Evolutionary conservation across 768 basidiomycete species (phyloP), one percentile per base, ranked within the genome.

Genomic region (Suillus hirtellus): DNA sequence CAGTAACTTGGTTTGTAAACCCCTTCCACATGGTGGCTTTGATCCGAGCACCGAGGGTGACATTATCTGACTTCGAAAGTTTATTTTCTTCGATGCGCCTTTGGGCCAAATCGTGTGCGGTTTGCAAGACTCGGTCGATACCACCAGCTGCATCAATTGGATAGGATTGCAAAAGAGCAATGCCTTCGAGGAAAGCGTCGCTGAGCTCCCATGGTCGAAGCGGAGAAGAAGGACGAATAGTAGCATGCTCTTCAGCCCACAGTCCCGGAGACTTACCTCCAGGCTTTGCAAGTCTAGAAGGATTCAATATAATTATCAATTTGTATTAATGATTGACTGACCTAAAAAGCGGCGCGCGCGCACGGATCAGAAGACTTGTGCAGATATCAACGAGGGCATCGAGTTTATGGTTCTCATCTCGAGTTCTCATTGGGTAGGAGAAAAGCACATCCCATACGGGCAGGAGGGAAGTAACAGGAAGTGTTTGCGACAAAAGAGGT

Each of bases 371-470:
- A 84, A 93, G 89, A 54, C 84, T 81, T 0, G 86, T 81, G 64
- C 89, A 90, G 37, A 93, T 75, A 65, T 92, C 88, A 59, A 91
- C 70, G n/a, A 92, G 79, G 66, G 80, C 81, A 31, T 92, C 88
- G 1, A 92, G 76, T 72, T 89, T 91, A 24, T 84, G 83, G 65
- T 85, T 84, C 11, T 49, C 43, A n/a, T 77, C 72, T 42, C 84
- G 83, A 50, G 83, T 80, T 67, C 85, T 78, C 76, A 80, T 79
- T 0, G 84, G 82, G 42, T 80, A 79, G 58, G 88, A 82, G 65
- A 92, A 89, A 14, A 93, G 67, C 3, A 82, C 82, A 70, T 93
- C 91, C 92, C 92, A 93, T 5, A 86, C 73, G 17, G 82, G 77
- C 19, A 89, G 75, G 10, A 89, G 77, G 9, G 84, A 82, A 1